A percentile compares a stretch with the other conserved stretches of the same genome.
These are phyloP conservation scores for Uncinocarpus reesii DNA, from an alignment of 2,329 filamentous ascomycete genomes.

Conservation along the genomic window DNA sequence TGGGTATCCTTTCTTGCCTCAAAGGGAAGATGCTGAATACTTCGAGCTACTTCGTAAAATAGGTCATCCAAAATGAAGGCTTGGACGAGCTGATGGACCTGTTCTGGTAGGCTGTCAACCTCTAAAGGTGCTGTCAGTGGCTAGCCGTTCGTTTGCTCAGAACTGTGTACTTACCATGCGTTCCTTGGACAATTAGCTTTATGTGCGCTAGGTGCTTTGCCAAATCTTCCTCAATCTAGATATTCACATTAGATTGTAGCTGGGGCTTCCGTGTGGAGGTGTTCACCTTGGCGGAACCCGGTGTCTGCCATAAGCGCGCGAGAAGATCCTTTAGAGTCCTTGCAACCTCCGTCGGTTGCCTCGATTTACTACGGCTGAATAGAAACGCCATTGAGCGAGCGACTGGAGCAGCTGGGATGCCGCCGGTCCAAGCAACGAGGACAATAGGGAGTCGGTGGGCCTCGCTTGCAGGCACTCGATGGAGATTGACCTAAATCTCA, in stretches of 20 bases:
- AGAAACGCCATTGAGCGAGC: slow-evolving; percentile 54
- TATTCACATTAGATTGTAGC: slow-evolving; percentile 6
- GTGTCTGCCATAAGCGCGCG: slow-evolving; percentile 49
- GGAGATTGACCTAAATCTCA: neutral
- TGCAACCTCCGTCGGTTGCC: slow-evolving; percentile 52
- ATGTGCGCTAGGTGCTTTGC: slow-evolving; percentile 78
- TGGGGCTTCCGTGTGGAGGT: neutral
- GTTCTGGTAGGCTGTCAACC: slow-evolving; percentile 72
- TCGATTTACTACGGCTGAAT: slow-evolving; percentile 53
- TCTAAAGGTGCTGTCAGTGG: slow-evolving; percentile 44
- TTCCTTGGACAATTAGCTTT: slow-evolving; percentile 88
- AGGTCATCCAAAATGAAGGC: slow-evolving; percentile 83
- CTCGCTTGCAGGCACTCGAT: neutral
- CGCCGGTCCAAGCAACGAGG: neutral
- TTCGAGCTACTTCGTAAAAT: slow-evolving; percentile 69
- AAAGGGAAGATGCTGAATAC: slow-evolving; percentile 79
- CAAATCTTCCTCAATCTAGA: slow-evolving; percentile 71
- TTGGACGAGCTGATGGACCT: slow-evolving; percentile 75
- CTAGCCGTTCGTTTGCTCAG: neutral
- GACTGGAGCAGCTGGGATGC: neutral
- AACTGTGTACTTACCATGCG: slow-evolving; percentile 52
- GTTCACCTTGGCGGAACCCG: slow-evolving; percentile 46
- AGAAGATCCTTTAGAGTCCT: slow-evolving; percentile 55
- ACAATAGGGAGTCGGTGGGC: neutral
- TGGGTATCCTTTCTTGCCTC: slow-evolving; percentile 94